These are phyloP conservation scores for Harringtonia aguacate DNA, from an alignment of 2,329 filamentous ascomycete species.

Conservation along the genomic window DNA sequence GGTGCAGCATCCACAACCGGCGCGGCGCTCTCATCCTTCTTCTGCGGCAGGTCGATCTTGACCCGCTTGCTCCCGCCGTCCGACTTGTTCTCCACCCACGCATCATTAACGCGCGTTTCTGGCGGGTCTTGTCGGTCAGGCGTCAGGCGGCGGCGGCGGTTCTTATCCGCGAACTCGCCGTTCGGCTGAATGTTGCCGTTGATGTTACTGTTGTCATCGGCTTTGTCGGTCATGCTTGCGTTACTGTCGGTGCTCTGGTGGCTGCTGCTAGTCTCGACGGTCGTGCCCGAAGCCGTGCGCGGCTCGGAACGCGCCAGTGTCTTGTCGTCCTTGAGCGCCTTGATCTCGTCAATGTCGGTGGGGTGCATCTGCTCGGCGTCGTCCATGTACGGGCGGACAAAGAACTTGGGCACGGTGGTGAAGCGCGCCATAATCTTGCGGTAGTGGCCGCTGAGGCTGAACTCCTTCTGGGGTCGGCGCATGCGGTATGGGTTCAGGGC, in stretches of 20 bases:
- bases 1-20: neutral
- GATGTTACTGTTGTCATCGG: too few relatives aligned
- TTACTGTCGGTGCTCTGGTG: slow-evolving; percentile 9
- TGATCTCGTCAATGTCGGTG: slow-evolving; percentile 69
- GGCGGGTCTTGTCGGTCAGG: slow-evolving; percentile 5
- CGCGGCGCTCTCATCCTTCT: neutral
- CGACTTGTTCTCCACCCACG: slow-evolving; percentile 27
- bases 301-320: slow-evolving; percentile 7
- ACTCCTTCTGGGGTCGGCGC: slow-evolving; percentile 75
- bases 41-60: slow-evolving; percentile 18
- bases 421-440: slow-evolving; percentile 72
- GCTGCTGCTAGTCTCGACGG: neutral
- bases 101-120: slow-evolving; percentile 23
- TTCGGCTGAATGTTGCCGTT: too few relatives aligned
- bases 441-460: slow-evolving; percentile 81
- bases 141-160: slow-evolving; percentile 15
- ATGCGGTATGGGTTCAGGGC: slow-evolving; percentile 74
- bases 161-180: too few relatives aligned
- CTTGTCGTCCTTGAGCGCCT: slow-evolving; percentile 25
- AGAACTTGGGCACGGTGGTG: slow-evolving; percentile 50
- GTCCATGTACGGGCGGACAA: slow-evolving; percentile 58
- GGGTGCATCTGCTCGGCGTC: slow-evolving; percentile 76
- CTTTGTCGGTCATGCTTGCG: neutral
- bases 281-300: slow-evolving; percentile 9
- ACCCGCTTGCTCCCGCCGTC: slow-evolving; percentile 30